Base-by-base conservation (phyloP, 208 protist genomes). In the Crithidia bombi region DNA sequence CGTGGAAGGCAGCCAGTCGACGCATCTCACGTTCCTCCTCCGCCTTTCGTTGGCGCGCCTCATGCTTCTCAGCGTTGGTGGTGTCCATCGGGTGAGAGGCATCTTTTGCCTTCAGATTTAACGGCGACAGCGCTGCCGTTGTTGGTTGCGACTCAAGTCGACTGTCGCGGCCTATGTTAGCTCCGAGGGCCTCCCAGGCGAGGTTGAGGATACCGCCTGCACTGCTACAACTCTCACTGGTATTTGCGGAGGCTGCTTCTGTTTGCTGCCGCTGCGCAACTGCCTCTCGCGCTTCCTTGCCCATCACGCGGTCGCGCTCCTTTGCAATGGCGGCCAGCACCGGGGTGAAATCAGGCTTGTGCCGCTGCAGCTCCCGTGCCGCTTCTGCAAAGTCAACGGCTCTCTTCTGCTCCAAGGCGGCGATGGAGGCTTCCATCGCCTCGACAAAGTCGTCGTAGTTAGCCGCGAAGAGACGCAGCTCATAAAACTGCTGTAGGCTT, bases 61-160 rank as follows among this genome's bases (percentile, higher is more conserved):
- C 38, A 54, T 86, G 68, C 43, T 38, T 9, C 33, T 72, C 69
- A 43, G 92, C 87, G 1, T 75, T 56, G 3, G 86, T 89, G 0
- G 90, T 95, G 73, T 96, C 90, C 90, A 96, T 96, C 23, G 90
- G 90, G 38, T 92, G 86, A 3, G 46, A 25, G 6, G 51, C 51
- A 6, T 19, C 28, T 0, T 35, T 49, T 17, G 79, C 41, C 35
- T 65, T 57, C 28, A 71, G 21, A 5, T 69, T 32, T 17, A 79
- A 19, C 7, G 57, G 26, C 5, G 70, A 70, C 11, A 66, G 47
- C 15, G 51, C 17, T 5, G 70, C 11, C 23, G 30, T 43, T 3
- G 63, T 11, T 30, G 30, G 21, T 9, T 6, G 11, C 33, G 35
- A 17, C 1, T 36, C 54, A 28, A 25, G 26, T 10, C 19, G n/a